A percentile compares a stretch with the other conserved stretches of the same genome.
phyloP scores from a whole-genome alignment of 805 yeast genomes.

The Kregervanrija pseudodelftensis region DNA sequence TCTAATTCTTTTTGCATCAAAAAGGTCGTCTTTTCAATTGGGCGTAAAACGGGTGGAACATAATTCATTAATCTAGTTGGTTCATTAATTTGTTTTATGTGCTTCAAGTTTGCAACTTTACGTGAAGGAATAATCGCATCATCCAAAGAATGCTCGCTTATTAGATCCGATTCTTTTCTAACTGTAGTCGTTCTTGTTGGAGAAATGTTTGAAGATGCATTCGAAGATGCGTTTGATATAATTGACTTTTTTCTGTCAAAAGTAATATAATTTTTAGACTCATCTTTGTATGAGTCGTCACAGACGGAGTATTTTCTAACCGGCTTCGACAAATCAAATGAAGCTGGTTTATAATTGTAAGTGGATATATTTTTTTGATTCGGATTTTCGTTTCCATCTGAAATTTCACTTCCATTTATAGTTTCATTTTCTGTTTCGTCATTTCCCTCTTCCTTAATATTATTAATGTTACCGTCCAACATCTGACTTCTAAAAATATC shows the following conservation, averaged over 20 bases:
- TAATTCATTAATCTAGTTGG: conserved; percentile 37
- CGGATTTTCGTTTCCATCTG: too few relatives aligned
- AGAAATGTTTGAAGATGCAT: conserved; percentile 7
- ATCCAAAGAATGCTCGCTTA: neutral
- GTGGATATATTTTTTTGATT: neutral
- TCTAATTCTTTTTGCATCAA: too few relatives aligned
- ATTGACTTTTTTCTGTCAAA: conserved; percentile 2
- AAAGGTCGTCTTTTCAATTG: conserved; percentile 14
- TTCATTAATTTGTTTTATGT: conserved; percentile 36
- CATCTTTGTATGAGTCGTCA: too few relatives aligned
- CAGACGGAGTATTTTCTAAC: conserved; percentile 22
- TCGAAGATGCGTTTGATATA: neutral
- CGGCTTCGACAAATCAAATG: conserved; percentile 37
- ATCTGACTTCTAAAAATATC: too few relatives aligned
- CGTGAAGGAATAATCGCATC: neutral
- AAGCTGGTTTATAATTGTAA: conserved; percentile 31
- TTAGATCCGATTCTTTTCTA: conserved; percentile 6
- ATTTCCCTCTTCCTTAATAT: neutral
- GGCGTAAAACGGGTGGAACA: conserved; percentile 48
- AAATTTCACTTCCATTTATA: too few relatives aligned
- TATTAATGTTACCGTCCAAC: neutral
- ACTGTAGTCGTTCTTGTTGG: conserved; percentile 5
- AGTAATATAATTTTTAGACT: neutral
- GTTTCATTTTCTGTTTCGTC: too few relatives aligned
- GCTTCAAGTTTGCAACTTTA: neutral